Evolutionary conservation across 345 rosid species (phyloP), one percentile per base, ranked within the genome.

Genomic region (Lumnitzera littorea): DNA sequence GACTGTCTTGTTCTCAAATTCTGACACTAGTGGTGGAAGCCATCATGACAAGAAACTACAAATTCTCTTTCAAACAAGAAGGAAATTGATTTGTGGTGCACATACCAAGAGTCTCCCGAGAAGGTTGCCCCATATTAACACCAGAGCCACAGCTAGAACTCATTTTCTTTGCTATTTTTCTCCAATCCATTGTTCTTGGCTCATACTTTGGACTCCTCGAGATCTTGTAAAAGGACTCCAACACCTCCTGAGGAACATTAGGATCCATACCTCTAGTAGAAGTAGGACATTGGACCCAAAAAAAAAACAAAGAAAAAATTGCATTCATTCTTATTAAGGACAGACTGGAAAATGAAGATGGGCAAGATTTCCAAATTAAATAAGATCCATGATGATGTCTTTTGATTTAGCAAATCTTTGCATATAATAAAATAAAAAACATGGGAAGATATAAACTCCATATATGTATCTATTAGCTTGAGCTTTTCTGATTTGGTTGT

Each of bases 111-210:
- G 36, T 63, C 48, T 62, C 67, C 53, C 69, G 81, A 68, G 58
- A 78, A 71, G 72, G 53, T 59, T 72, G 79, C 66, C 68, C 69
- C 58, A 67, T 74, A 71, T 65, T 62, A 66, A 64, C 62, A 76
- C 81, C 84, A 69, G 72, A 47, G 65, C 62, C 78, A 61, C 76
- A 77, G 55, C 83, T 81, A 70, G 80, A 74, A 70, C 79, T 87
- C 89, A 89, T 68, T 76, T 92, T 89, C 79, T 82, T 92, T 50
- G 80, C 90, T 55, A 89, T 82, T 58, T 83, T 79, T 78, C 82
- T 84, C 98, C 98, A 92, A 74, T 76, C 80, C 96, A 89, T 85
- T 46, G 86, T 74, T 70, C 71, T 66, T 55, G 89, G 83, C 75
- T 87, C 94, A 25, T 72, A 81, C 67, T 84, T 83, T 62, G 84